Base-by-base conservation (phyloP, 805 yeast genomes). In the Starmerella sp. region DNA sequence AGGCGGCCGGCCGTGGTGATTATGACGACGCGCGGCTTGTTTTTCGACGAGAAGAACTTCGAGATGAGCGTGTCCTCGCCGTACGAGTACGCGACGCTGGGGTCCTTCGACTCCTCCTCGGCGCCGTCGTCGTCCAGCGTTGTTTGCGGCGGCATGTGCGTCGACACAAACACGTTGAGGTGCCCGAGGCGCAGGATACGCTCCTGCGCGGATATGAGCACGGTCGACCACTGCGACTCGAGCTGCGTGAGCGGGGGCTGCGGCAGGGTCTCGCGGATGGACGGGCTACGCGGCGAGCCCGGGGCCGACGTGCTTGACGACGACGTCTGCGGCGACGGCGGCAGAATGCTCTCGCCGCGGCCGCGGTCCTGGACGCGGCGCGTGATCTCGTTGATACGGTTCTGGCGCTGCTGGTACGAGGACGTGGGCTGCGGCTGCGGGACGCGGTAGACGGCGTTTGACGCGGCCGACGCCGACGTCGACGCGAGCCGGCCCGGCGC, bases 141-240 rank as follows among this genome's bases (percentile, higher is more conserved):
- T 22, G 57, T 37, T 46, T 43, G 58, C 32, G 50, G 62, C 52
- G 57, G 62, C 51, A 52, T 30, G 52, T 60, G 63, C 6, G 62
- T 53, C 34, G 62, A 60, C 28, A 55, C 58, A 22, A 46, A 54
- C 15, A 68, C 64, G 15, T 52, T 38, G 3, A 75, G 76, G 3
- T 71, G 69, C 1, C 79, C 81, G 13, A 74, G 60, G 53, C 71
- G 71, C 53, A 77, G 56, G 6, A 79, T 69, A 46, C 82, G 69
- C 63, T 79, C 83, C 38, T 75, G 74, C 8, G 71, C 66, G 51
- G 73, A 71, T 14, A 62, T 63, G 48, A 79, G 68, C 52, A 73
- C 69, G 31, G 63, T 62, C 9, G 71, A 66, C 78, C 79, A 79
- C 29, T 80, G 80, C 5, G 71, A 65, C 57, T 79, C 83, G 3